Conservation (phyloP, 768 basidiomycete species). For the Tephrocybe sp. region DNA sequence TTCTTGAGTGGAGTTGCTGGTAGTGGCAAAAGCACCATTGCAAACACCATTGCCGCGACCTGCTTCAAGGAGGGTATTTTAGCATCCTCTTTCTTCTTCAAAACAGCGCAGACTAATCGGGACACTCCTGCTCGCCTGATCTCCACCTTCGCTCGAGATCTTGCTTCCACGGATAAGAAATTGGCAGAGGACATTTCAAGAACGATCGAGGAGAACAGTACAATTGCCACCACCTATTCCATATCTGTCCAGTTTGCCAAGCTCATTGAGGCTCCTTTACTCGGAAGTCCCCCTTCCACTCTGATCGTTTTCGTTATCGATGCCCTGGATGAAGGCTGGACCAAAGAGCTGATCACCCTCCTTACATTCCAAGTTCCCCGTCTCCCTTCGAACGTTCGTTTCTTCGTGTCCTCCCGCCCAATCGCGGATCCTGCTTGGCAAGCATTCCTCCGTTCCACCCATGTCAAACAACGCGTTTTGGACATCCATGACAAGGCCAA, state of each 20-base stretch:
- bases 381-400: conserved; percentile 16
- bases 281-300: background rate
- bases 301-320: conserved; percentile 20
- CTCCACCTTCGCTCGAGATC: conserved; percentile 20
- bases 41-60: conserved; percentile 18
- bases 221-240: conserved; percentile 7
- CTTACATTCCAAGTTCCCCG: conserved; percentile 17
- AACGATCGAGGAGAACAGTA: conserved; percentile 9
- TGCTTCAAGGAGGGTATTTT: conserved; percentile 13
- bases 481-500: conserved; percentile 15
- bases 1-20: conserved; percentile 21
- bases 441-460: conserved; percentile 1
- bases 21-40: conserved; percentile 21
- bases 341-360: conserved; percentile 14
- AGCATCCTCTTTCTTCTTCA: conserved; percentile 23
- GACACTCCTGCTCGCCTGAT: conserved; percentile 13
- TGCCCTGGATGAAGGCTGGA: conserved; percentile 22
- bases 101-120: conserved; percentile 12
- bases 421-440: conserved; percentile 7
- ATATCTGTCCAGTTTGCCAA: conserved; percentile 17
- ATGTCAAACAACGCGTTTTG: conserved; percentile 3
- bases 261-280: conserved; percentile 12
- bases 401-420: conserved; percentile 22
- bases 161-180: conserved; percentile 7
- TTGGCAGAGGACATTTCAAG: conserved; percentile 13